Conservation (phyloP, 768 basidiomycete species). For the Kwoniella sp. region DNA sequence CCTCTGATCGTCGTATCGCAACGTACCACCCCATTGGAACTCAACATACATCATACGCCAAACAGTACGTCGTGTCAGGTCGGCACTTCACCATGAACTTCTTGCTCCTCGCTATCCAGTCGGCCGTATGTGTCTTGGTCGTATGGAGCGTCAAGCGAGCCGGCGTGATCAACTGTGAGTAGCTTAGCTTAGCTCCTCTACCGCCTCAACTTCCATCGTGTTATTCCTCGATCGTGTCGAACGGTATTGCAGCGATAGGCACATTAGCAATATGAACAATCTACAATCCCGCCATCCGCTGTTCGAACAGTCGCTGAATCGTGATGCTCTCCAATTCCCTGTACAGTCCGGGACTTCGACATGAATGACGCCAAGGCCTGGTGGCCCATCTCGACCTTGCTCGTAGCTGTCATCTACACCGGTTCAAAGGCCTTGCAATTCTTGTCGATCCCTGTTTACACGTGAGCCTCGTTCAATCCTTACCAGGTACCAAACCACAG, state of each 20-base stretch:
- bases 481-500: too few relatives aligned
- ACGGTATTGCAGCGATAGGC: too few relatives aligned
- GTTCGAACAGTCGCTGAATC: neutral
- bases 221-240: too few relatives aligned
- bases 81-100: constrained; percentile 95
- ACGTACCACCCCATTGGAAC: too few relatives aligned
- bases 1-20: too few relatives aligned
- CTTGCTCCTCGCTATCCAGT: constrained; percentile 86
- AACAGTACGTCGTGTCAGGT: constrained; percentile 92
- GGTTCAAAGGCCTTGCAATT: constrained; percentile 99
- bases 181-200: too few relatives aligned
- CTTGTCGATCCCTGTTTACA: constrained; percentile 93
- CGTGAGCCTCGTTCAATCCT: constrained; percentile 58
- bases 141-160: constrained; percentile 74
- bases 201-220: too few relatives aligned
- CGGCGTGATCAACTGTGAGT: constrained; percentile 58
- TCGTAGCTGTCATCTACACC: constrained; percentile 95
- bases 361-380: constrained; percentile 81
- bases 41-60: too few relatives aligned
- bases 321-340: neutral
- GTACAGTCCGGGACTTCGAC: constrained; percentile 74
- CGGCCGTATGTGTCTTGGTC: constrained; percentile 77
- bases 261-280: too few relatives aligned
- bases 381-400: constrained; percentile 90
- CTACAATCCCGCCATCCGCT: too few relatives aligned